phyloP scores from a whole-genome alignment of 805 yeast species.

The Saturnispora sanitii region DNA sequence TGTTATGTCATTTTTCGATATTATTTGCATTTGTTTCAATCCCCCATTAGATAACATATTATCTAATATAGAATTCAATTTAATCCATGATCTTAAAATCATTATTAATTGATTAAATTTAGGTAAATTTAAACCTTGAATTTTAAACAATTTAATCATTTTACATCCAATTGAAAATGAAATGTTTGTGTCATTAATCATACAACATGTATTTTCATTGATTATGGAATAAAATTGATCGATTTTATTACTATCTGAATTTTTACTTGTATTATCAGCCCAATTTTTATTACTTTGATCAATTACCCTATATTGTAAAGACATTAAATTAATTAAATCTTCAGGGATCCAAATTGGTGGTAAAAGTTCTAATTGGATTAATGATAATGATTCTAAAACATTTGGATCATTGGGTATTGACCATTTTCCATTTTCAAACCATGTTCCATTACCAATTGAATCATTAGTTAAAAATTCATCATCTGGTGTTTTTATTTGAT shows the following conservation, averaged over 20 bases:
- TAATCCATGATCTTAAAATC: constrained; percentile 23
- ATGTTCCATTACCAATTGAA: not conserved
- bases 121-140: constrained; percentile 18
- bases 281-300: constrained; percentile 19
- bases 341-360: constrained; percentile 28
- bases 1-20: not conserved
- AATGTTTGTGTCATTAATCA: not conserved
- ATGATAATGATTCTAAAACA: constrained; percentile 15
- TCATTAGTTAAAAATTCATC: not conserved
- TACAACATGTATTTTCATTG: constrained; percentile 11
- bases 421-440: constrained; percentile 6
- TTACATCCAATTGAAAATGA: constrained; percentile 22
- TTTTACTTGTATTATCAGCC: constrained; percentile 10
- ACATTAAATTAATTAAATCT: constrained; percentile 19
- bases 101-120: constrained; percentile 15
- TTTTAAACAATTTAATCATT: constrained; percentile 22
- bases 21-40: not conserved
- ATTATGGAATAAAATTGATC: constrained; percentile 16
- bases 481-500: constrained; percentile 8
- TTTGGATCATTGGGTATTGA: constrained; percentile 10
- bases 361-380: constrained; percentile 23
- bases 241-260: constrained; percentile 7
- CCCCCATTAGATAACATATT: constrained; percentile 9
- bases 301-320: constrained; percentile 19
- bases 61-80: constrained; percentile 19